These are phyloP conservation scores for Podospora bellae-mahoneyi DNA, from an alignment of 495 filamentous ascomycete genomes.

Conservation along the genomic window DNA sequence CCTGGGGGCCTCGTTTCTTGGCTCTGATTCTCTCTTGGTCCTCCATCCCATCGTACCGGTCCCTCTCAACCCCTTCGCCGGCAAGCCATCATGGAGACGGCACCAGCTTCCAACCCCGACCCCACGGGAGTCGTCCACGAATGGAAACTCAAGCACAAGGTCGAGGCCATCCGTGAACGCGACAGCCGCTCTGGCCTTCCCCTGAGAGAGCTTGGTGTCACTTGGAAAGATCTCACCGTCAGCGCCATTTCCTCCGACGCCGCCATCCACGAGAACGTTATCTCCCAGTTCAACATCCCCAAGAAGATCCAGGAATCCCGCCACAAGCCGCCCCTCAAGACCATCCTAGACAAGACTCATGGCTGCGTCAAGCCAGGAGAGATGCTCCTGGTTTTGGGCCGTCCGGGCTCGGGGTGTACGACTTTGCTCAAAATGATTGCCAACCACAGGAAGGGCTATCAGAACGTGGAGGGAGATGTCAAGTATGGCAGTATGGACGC, in stretches of 20 bases:
- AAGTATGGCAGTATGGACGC: slow-evolving; percentile 61
- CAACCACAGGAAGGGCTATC: slow-evolving; percentile 68
- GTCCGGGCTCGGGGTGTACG: slow-evolving; percentile 72
- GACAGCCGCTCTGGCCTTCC: slow-evolving; percentile 48
- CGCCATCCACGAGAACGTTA: slow-evolving; percentile 43
- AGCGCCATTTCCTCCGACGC: slow-evolving; percentile 42
- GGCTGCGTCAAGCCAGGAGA: slow-evolving; percentile 60
- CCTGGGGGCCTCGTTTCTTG: neutral
- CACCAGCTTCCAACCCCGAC: neutral
- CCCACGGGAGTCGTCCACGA: neutral
- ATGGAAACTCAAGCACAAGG: slow-evolving; percentile 39
- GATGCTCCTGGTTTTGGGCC: slow-evolving; percentile 76
- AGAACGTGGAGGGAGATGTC: slow-evolving; percentile 63
- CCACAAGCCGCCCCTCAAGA: slow-evolving; percentile 52
- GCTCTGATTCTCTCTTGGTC: neutral
- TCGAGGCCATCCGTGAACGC: slow-evolving; percentile 44
- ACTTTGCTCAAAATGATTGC: slow-evolving; percentile 76
- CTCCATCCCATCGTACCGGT: neutral
- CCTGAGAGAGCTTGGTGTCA: slow-evolving; percentile 53
- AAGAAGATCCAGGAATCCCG: slow-evolving; percentile 43
- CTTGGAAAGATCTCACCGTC: slow-evolving; percentile 61
- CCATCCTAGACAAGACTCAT: slow-evolving; percentile 57
- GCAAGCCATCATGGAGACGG: slow-evolving; percentile 29
- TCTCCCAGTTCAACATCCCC: slow-evolving; percentile 56
- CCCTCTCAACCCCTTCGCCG: neutral